phyloP scores from a whole-genome alignment of 495 filamentous ascomycete genomes.

The Bombardia bombarda region DNA sequence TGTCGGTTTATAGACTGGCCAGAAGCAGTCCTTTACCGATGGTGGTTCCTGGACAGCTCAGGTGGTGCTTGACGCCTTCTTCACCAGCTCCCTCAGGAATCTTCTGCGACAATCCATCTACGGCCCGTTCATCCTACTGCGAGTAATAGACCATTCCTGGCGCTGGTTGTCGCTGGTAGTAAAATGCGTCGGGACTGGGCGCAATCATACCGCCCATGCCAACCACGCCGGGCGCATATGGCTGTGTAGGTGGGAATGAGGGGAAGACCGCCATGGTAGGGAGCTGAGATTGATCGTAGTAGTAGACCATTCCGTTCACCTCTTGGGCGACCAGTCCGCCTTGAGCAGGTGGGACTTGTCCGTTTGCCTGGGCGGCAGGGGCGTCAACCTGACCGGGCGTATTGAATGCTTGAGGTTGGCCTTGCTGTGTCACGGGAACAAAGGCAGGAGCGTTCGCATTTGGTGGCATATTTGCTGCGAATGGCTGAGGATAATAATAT shows the following conservation, averaged over 20 bases:
- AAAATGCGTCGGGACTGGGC: conserved; percentile 60
- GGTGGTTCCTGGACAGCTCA: no score
- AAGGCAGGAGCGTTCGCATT: conserved; percentile 50
- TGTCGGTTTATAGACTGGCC: no score
- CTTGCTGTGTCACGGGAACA: conserved; percentile 45
- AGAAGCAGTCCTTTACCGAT: no score
- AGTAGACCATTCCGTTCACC: conserved; percentile 91
- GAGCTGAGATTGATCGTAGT: conserved; percentile 72
- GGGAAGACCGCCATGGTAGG: conserved; percentile 44
- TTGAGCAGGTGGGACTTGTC: conserved; percentile 35
- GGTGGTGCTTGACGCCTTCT: no score
- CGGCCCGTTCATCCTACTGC: conserved; percentile 18
- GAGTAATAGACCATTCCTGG: conserved; percentile 59
- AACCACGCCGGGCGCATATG: conserved; percentile 49
- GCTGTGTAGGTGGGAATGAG: conserved; percentile 42
- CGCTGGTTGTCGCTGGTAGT: conserved; percentile 56
- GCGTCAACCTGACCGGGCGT: conserved; percentile 35
- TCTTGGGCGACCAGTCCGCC: conserved; percentile 87
- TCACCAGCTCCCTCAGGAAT: no score
- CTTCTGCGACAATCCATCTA: no score
- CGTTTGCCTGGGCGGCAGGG: conserved; percentile 10
- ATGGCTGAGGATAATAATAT: conserved; percentile 48
- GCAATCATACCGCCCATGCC: conserved; percentile 80
- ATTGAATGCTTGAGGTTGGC: conserved; percentile 35
- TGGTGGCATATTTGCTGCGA: conserved; percentile 42